Evolutionary conservation across 148 eudicot species (phyloP).

Genomic region (Spergularia bocconei): DNA sequence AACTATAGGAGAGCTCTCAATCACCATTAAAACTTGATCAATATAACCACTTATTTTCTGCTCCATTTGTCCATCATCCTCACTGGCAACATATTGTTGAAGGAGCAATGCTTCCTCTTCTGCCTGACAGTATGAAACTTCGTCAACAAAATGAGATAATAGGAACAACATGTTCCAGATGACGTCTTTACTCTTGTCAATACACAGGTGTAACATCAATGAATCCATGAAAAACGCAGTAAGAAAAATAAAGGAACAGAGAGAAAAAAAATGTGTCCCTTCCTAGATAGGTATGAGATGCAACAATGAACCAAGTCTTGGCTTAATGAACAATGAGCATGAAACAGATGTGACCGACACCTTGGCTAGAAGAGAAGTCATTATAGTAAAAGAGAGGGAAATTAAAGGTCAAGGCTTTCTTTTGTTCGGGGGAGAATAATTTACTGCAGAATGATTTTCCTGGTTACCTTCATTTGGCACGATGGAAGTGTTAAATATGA

Average conservation of each 20-base stretch:
- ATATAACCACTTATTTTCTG: slow-evolving; percentile 61
- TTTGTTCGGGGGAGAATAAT: too few species aligned
- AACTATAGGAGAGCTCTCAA: not conserved
- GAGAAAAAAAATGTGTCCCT: not conserved
- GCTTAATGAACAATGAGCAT: not conserved
- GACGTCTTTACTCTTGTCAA: not conserved
- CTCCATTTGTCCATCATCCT: slow-evolving; percentile 52
- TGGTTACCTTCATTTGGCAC: too few species aligned
- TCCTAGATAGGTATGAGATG: not conserved
- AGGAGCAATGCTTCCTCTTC: slow-evolving; percentile 90
- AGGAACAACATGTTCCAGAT: not conserved
- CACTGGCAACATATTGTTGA: slow-evolving; percentile 58
- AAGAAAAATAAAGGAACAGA: not conserved
- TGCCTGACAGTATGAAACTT: slow-evolving; percentile 44
- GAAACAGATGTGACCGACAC: not conserved
- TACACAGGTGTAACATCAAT: not conserved
- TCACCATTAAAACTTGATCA: slow-evolving; percentile 76
- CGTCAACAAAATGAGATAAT: not conserved
- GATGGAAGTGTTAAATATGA: too few species aligned
- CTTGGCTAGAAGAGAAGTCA: not conserved
- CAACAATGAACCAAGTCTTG: not conserved
- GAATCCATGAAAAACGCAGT: not conserved
- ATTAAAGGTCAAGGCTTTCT: too few species aligned
- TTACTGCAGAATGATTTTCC: too few species aligned
- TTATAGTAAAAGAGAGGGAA: too few species aligned